Conservation (phyloP, 2,329 filamentous ascomycete genomes). For the Didymella exigua region DNA sequence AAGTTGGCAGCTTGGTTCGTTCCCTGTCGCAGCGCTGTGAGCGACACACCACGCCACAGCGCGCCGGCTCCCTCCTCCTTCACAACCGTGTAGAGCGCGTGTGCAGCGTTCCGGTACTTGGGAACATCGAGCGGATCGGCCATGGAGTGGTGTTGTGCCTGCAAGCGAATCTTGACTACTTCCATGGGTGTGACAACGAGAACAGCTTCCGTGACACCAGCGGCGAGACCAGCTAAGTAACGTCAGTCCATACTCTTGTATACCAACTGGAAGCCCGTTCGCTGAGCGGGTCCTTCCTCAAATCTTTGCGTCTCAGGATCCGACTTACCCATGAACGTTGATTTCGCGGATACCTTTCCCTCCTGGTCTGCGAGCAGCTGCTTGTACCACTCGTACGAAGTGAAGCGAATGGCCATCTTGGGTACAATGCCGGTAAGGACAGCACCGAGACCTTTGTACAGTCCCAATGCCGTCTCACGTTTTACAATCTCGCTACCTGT, state of each 20-base stretch:
- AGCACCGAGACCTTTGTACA: slow-evolving; percentile 98
- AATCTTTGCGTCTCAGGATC: neutral
- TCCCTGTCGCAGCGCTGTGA: slow-evolving; percentile 92
- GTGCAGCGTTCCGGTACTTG: slow-evolving; percentile 94
- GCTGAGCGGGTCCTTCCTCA: neutral
- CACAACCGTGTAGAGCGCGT: slow-evolving; percentile 82
- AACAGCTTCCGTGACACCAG: slow-evolving; percentile 95
- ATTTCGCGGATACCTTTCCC: slow-evolving; percentile 70
- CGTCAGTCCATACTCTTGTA: slow-evolving; percentile 20
- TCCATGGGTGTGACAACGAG: slow-evolving; percentile 98
- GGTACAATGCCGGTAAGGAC: slow-evolving; percentile 95
- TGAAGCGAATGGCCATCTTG: slow-evolving; percentile 99
- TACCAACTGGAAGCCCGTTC: no score
- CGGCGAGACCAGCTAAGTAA: slow-evolving; percentile 76
- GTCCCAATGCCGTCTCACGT: slow-evolving; percentile 86
- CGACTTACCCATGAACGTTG: slow-evolving; percentile 69
- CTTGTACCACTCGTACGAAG: slow-evolving; percentile 96
- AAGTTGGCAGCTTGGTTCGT: slow-evolving; percentile 97
- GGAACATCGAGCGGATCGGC: slow-evolving; percentile 94
- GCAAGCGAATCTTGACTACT: slow-evolving; percentile 97
- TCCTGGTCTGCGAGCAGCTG: slow-evolving; percentile 72
- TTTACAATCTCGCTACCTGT: slow-evolving; percentile 87
- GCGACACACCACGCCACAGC: slow-evolving; percentile 88
- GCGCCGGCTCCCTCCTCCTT: slow-evolving; percentile 88
- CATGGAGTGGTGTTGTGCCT: slow-evolving; percentile 98